These are phyloP conservation scores for Forsythia viridissima DNA, from an alignment of 257 asterid genomes.

Conservation along the genomic window DNA sequence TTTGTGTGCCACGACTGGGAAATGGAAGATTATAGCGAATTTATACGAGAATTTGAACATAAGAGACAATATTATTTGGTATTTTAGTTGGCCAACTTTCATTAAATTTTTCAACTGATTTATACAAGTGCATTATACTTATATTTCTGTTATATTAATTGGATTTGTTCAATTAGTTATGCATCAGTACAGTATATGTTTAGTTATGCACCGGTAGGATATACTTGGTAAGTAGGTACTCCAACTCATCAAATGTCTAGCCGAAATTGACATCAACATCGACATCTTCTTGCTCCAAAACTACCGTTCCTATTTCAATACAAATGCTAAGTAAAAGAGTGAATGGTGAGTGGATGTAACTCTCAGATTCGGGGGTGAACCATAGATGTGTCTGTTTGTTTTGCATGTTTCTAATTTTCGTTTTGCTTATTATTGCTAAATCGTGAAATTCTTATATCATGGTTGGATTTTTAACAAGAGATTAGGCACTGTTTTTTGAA, in stretches of 20 bases:
- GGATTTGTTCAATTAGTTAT: not conserved
- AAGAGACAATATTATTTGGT: constrained; percentile 24
- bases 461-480: no score
- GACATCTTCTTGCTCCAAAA: not conserved
- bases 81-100: constrained; percentile 47
- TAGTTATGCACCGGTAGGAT: not conserved
- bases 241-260: constrained; percentile 11
- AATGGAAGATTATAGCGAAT: not conserved
- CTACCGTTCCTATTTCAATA: no score
- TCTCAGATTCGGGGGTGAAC: not conserved
- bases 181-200: constrained; percentile 4
- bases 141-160: not conserved
- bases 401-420: not conserved
- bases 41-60: constrained; percentile 22
- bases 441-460: no score
- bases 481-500: no score
- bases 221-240: constrained; percentile 3
- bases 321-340: not conserved
- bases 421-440: not conserved
- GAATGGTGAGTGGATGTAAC: not conserved
- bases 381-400: not conserved
- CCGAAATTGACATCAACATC: not conserved
- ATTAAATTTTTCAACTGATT: constrained; percentile 4
- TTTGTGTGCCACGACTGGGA: not conserved
- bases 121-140: not conserved